Base-by-base conservation (phyloP, 495 filamentous ascomycete species). In the Aspergillus nidulans region DNA sequence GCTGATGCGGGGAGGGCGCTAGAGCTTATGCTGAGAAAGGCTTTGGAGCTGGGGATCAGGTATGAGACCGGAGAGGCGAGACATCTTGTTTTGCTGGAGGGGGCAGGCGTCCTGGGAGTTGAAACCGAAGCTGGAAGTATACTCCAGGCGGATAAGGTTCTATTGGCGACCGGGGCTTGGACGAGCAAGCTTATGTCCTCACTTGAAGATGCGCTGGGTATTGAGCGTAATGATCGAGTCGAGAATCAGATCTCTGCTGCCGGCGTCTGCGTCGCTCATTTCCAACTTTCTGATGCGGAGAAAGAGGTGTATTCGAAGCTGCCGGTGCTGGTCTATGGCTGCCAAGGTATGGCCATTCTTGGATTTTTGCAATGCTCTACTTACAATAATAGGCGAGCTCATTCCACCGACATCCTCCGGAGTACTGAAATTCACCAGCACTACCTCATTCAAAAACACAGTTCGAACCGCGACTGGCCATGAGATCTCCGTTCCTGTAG, bases 111-210 rank as follows among this genome's bases (percentile, higher is more conserved):
- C 9, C 53, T 56, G 3, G 61, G 63, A 4, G 65, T 74, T 10
- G 46, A 66, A 26, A 68, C 61, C 7, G 57, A 39, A 41, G 24
- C 19, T 43, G 83, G 80, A 1, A 53, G 63, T 12, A 39, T 56
- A 0, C 57, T 77, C 4, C 54, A 16, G 0, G 82, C 80, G 0
- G 66, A 75, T 2, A 69, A 74, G 26, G 66, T 79, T 16, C 58
- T 86, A 2, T 62, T 87, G 20, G 77, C 67, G 24, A 85, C 83
- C 0, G 82, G 83, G 0, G 81, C 83, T 8, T 77, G 70, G 63
- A 87, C 83, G 2, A 67, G 65, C 53, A 36, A 61, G 2, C 32
- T 77, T 30, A 64, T 76, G 56, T 51, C 63, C 18, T 49, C 58
- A 0, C 6, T 68, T 3, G 72, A 77, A 48, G 70, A 70, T 34